Base-by-base conservation (phyloP, 768 basidiomycete genomes). In the Phylloporus scabripes region DNA sequence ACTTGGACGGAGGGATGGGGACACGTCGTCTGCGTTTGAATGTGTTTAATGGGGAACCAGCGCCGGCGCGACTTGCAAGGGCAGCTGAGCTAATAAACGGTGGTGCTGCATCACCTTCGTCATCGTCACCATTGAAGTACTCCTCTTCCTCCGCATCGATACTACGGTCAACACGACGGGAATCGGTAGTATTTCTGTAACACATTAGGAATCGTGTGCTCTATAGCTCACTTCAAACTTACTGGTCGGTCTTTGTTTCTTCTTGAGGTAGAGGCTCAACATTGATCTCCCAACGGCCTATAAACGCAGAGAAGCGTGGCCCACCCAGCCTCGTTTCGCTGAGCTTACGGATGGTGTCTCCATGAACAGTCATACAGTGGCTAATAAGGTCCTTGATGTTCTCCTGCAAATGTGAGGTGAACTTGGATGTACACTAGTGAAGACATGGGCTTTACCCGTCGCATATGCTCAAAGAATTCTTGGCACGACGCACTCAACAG, bases 401-500 rank as follows among this genome's bases (percentile, higher is more conserved):
- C 61, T 93, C 90, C 88, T 93, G 61, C 7, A 46, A 34, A 14
- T 5, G 18, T 44, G n/a, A 37, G 34, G 6, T 58, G 36, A 60
- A 47, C 15, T 42, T 44, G 33, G n/a, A 12, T 31, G 18, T 42
- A 38, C 37, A 10, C 33, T 28, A 40, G 39, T 40, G 12, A 33
- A 31, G 45, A 15, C 20, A 41, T 32, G 14, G n/a, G 17, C 68
- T 80, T 54, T 53, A 94, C 93, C 71, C 82, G 79, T 47, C 92
- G 83, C 67, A 98, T 87, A 57, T 81, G 78, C 59, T 99, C 96
- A 60, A 98, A 93, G 54, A 89, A 87, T 65, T 98, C 96, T 66
- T 96, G 86, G 73, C 92, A 97, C 33, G 93, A 91, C 59, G 92
- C 93, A 59, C 86, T 89, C 47, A 99, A 73, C 52, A 99, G 76